A percentile compares a stretch with the other conserved stretches of the same genome.
phyloP scores from a whole-genome alignment of 441 rosid species.

The Hura crepitans region DNA sequence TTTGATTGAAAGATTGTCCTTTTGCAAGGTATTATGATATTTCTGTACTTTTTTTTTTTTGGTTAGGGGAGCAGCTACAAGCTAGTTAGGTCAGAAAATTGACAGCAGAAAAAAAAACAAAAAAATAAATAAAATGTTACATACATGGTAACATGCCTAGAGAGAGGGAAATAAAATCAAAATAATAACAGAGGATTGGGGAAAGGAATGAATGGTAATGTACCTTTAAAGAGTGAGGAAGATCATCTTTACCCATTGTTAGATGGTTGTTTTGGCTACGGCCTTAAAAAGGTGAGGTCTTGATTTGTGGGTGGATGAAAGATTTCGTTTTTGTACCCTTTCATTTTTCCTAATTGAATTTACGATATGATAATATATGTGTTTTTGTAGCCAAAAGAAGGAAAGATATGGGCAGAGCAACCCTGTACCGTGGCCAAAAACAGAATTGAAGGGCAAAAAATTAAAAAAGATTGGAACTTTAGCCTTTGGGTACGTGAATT shows the following conservation, averaged over 20 bases:
- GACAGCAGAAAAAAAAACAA: slow-evolving; percentile 12
- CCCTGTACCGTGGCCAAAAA: slow-evolving; percentile 22
- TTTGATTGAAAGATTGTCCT: background rate
- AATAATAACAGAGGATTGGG: background rate
- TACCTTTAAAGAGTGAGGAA: slow-evolving; percentile 33
- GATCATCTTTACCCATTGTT: slow-evolving; percentile 34
- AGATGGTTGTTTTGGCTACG: slow-evolving; percentile 11
- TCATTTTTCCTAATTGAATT: no score
- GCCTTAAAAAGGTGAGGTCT: background rate
- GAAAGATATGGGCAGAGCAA: background rate
- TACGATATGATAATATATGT: no score
- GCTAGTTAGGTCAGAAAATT: slow-evolving; percentile 17
- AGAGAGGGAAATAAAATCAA: background rate
- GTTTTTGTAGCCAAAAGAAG: background rate
- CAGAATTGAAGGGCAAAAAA: background rate
- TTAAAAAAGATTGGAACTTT: background rate
- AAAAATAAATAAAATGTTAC: slow-evolving; percentile 35
- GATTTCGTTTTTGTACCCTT: no score
- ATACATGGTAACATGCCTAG: slow-evolving; percentile 7
- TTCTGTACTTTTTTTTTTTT: background rate
- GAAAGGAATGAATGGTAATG: slow-evolving; percentile 21
- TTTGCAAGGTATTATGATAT: background rate
- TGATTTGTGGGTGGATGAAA: no score
- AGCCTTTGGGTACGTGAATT: slow-evolving; percentile 1
- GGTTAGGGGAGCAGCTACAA: slow-evolving; percentile 11